Conservation (phyloP, 2,329 filamentous ascomycete genomes). For the Penicillium sp. region DNA sequence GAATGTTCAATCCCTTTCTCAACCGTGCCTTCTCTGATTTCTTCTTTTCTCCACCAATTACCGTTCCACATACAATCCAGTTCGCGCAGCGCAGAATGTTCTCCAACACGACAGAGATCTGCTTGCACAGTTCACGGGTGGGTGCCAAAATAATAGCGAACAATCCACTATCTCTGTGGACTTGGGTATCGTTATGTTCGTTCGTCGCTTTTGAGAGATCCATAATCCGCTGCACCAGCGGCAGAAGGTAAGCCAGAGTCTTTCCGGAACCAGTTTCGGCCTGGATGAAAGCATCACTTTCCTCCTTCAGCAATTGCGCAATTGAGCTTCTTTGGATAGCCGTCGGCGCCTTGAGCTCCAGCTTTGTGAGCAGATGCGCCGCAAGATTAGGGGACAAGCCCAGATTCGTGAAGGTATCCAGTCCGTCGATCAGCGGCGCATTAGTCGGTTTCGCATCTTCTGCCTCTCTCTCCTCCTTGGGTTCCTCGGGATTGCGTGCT, state of each 20-base stretch:
- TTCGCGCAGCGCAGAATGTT: slow-evolving; percentile 82
- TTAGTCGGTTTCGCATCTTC: slow-evolving; percentile 71
- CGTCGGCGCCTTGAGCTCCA: slow-evolving; percentile 85
- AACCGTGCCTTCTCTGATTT: slow-evolving; percentile 88
- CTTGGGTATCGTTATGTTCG: slow-evolving; percentile 45
- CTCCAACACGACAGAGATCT: slow-evolving; percentile 84
- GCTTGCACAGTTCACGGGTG: slow-evolving; percentile 89
- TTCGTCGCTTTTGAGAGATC: slow-evolving; percentile 59
- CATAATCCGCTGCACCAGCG: slow-evolving; percentile 85
- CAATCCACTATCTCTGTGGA: slow-evolving; percentile 81
- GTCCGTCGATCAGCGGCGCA: slow-evolving; percentile 78
- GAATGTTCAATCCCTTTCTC: slow-evolving; percentile 89
- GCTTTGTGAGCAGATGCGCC: slow-evolving; percentile 76
- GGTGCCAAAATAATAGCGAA: slow-evolving; percentile 94
- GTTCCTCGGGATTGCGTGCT: slow-evolving; percentile 56
- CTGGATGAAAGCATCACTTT: slow-evolving; percentile 91
- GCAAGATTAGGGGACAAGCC: slow-evolving; percentile 79
- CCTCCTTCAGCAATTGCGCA: slow-evolving; percentile 71
- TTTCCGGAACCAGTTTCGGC: slow-evolving; percentile 97
- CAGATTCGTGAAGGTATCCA: slow-evolving; percentile 80
- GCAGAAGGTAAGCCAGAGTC: slow-evolving; percentile 90
- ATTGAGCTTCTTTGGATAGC: slow-evolving; percentile 92
- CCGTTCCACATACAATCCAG: slow-evolving; percentile 90
- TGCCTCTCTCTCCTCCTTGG: slow-evolving; percentile 37
- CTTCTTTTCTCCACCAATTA: slow-evolving; percentile 69